Conservation (phyloP, 2,329 filamentous ascomycete genomes). For the Sclerotinia subarctica region DNA sequence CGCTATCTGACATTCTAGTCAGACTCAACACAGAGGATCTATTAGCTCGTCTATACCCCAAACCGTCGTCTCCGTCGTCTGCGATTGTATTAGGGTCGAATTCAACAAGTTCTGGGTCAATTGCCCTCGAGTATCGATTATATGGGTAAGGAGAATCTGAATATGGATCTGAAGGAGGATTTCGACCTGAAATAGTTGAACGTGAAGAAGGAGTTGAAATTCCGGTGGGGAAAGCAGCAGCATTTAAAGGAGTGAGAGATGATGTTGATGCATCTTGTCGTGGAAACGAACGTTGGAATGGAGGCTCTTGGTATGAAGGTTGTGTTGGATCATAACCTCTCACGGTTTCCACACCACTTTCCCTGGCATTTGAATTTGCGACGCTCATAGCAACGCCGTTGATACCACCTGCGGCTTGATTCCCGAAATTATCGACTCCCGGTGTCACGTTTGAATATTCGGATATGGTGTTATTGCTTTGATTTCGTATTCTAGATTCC, state of each 20-base stretch:
- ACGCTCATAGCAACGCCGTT: slow-evolving; percentile 64
- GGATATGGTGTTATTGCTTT: slow-evolving; percentile 27
- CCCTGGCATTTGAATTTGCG: slow-evolving; percentile 60
- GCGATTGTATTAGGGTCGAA: slow-evolving; percentile 71
- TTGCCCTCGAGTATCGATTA: slow-evolving; percentile 34
- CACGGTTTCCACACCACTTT: slow-evolving; percentile 63
- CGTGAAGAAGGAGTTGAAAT: slow-evolving; percentile 34
- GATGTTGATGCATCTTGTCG: slow-evolving; percentile 29
- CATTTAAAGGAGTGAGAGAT: slow-evolving; percentile 35
- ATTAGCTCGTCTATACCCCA: slow-evolving; percentile 53
- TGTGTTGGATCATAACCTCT: slow-evolving; percentile 39
- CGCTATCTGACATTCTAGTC: slow-evolving; percentile 30
- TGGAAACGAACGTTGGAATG: slow-evolving; percentile 17
- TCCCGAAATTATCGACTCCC: slow-evolving; percentile 65
- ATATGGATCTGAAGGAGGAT: slow-evolving; percentile 32
- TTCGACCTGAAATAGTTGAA: slow-evolving; percentile 31
- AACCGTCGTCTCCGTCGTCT: slow-evolving; percentile 85
- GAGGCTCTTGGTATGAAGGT: slow-evolving; percentile 22
- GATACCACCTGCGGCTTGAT: slow-evolving; percentile 61
- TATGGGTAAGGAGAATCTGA: slow-evolving; percentile 31
- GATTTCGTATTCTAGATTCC: slow-evolving; percentile 22
- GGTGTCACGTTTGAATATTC: slow-evolving; percentile 49
- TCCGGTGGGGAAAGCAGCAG: slow-evolving; percentile 35
- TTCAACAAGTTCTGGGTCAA: slow-evolving; percentile 34
- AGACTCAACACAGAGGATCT: slow-evolving; percentile 51